Evolutionary conservation across 306 rosid species (phyloP).

Genomic region (Coriaria nepalensis): DNA sequence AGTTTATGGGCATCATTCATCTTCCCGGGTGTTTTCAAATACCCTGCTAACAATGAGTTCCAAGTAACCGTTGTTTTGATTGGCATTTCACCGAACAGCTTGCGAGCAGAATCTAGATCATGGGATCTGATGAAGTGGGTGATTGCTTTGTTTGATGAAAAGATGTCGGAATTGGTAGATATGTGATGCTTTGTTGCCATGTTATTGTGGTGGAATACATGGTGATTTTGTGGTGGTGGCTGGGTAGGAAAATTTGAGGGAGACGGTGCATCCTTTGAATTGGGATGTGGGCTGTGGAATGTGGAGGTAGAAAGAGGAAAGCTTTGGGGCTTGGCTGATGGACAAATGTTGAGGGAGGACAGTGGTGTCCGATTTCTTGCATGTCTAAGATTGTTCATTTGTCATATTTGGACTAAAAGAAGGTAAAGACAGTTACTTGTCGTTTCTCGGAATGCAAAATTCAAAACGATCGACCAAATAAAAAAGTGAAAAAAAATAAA

Average conservation of each 20-base stretch:
- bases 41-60: slow-evolving; percentile 61
- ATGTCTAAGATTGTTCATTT: slow-evolving; percentile 17
- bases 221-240: slow-evolving; percentile 10
- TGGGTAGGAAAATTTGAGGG: slow-evolving; percentile 8
- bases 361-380: slow-evolving; percentile 1
- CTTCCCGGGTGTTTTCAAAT: slow-evolving; percentile 32
- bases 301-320: slow-evolving; percentile 10
- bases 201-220: slow-evolving; percentile 17
- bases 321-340: slow-evolving; percentile 7
- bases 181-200: slow-evolving; percentile 1
- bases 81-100: slow-evolving; percentile 42
- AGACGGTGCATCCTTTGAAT: slow-evolving; percentile 9
- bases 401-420: slow-evolving; percentile 5
- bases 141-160: slow-evolving; percentile 48
- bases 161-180: slow-evolving; percentile 9
- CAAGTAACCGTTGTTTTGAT: slow-evolving; percentile 52
- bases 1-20: slow-evolving; percentile 33
- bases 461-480: background rate
- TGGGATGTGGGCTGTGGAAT: slow-evolving; percentile 10
- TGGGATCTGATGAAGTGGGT: slow-evolving; percentile 34
- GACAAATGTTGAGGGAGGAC: slow-evolving; percentile 7
- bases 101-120: slow-evolving; percentile 44
- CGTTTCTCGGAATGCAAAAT: background rate
- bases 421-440: background rate
- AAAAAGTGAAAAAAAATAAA: background rate